Base-by-base conservation (phyloP, 176 grass and related monocot genomes). In the Phoenix dactylifera region DNA sequence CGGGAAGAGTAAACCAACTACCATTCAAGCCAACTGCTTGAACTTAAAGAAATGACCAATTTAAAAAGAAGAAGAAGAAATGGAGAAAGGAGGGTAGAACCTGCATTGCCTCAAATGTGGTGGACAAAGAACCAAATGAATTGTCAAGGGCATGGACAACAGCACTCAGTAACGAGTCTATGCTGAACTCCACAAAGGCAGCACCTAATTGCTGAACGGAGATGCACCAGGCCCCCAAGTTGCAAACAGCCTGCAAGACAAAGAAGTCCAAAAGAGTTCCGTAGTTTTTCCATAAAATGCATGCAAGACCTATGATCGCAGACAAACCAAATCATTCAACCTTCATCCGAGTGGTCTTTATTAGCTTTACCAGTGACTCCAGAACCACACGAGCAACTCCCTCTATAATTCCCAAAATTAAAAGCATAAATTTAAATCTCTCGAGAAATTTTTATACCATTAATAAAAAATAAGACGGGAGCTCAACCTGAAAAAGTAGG, bases 91-190 rank as follows among this genome's bases (percentile, higher is more conserved):
- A 10, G 1, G 6, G 6, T 59, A 64, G 55, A 69, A 95, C 86
- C 90, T 95, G 86, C 69, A 14, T 73, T 70, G 82, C 90, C 73
- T 89, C 90, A 67, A 78, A 89, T 79, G 90, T 89, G 26, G 72
- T 83, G 18, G 86, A 89, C 44, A 89, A 66, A 18, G 86, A 95
- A 78, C 83, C 77, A 64, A 95, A 95, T 56, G 77, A 82, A 78
- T 95, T 95, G 49, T 95, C 85, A 7, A 89, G 71, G 25, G 80
- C 86, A 78, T 95, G 76, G 32, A 73, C 69, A 74, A 87, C 68
- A 32, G 86, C 76, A 39, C 30, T 58, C 35, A 90, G 24, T 64
- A 90, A 22, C 15, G 68, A 57, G 26, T 67, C 16, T 63, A 44
- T 50, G 78, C 22, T 44, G 26, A 63, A 72, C 59, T 89, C 63